Base-by-base conservation (phyloP, 306 rosid species). In the Rosa rugosa region DNA sequence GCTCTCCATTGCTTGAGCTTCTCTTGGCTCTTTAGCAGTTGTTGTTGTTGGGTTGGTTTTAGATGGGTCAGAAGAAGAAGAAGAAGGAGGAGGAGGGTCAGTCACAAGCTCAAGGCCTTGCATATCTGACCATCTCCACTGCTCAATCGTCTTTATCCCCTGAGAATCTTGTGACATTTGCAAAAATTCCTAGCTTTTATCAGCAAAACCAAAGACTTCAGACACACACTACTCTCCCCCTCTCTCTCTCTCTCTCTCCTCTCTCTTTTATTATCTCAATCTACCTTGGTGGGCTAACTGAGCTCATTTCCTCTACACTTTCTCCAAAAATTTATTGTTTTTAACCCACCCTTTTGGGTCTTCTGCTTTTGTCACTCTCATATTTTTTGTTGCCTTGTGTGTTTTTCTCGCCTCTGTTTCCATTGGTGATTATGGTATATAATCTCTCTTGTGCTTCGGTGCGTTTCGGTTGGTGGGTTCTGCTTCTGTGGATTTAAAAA, bases 81-180 rank as follows among this genome's bases (percentile, higher is more conserved):
- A 50, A 80, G 72, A 53, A 47, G 76, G 16, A 69, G 71, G 76
- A 63, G 85, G 78, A 78, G 85, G 59, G 79, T 90, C 59, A 70
- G 89, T 62, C 50, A 87, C 73, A 22, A 94, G 91, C 84, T 92
- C 97, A 82, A 94, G 87, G 53, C 97, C 98, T 83, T 94, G 98
- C 98, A 94, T 94, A 89, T 94, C 97, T 76, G 98, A 90, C 97
- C 98, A 94, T 92, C 80, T 87, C 98, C 98, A 94, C 85, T 94
- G 90, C 89, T 94, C 98, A 79, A 71, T 78, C 83, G 91, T 82
- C 81, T 94, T 92, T 84, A 88, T 88, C 86, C 92, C 98, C 77
- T 85, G 82, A 76, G 95, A 91, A 82, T 93, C 91, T 91, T 90
- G 91, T 92, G 98, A 91, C 98, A 93, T 93, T 88, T 87, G 91